Base-by-base conservation (phyloP, 1,284 basidiomycete genomes). In the Trichosporon sp. region DNA sequence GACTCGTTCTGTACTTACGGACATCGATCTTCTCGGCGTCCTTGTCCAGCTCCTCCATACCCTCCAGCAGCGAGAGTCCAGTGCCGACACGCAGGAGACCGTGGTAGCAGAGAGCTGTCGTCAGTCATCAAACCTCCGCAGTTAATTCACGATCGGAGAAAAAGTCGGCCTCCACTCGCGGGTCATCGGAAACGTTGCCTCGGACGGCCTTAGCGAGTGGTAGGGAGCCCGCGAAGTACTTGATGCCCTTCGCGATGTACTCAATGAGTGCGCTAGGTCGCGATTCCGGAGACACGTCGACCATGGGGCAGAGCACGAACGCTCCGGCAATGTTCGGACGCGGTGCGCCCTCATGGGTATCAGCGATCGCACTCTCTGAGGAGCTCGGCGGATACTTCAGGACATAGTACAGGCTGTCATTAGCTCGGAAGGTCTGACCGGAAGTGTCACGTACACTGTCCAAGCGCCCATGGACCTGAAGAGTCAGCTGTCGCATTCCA, bases 121-220 rank as follows among this genome's bases (percentile, higher is more conserved):
- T 74, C 32, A 73, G 70, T 59, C 40, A 5, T 74, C 74, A 40
- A 76, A 76, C 16, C 11, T 7, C n/a, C 2, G 4, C 0, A 21
- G 19, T n/a, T 0, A 3, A 77, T 83, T 77, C 71, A 84, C 84
- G 82, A 71, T 84, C 83, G 10, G 80, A 71, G 65, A 80, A 81
- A 70, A 84, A 84, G 66, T 85, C 84, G 61, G 81, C 82, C 73
- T 85, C 84, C 4, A 87, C 86, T 12, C 85, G 74, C 0, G 86
- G 86, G 80, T 87, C 87, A 74, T 86, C 85, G n/a, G 84, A 85
- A 16, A 86, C 84, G 56, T 86, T 87, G 54, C 86, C 83, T 66
- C 81, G 67, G 0, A 87, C 84, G 46, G 84, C 84, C 38, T 80
- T 78, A 4, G 84, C 84, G 16, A 87, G 72, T 3, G 86, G 86